Base-by-base conservation (phyloP, 768 basidiomycete species). In the Collybia nuda region DNA sequence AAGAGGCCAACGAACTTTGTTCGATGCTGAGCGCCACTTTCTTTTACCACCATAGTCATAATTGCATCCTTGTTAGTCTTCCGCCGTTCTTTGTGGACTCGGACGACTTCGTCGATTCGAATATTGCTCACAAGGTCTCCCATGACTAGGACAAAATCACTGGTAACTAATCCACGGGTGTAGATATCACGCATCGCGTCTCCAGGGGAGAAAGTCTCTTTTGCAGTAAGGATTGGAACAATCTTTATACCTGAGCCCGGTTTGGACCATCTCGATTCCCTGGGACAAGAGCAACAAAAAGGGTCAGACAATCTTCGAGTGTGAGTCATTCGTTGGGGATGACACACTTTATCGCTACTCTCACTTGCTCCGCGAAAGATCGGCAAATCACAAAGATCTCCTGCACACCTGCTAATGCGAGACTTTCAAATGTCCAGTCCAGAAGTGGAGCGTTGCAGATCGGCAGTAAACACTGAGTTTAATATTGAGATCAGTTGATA, bases 381-480 rank as follows among this genome's bases (percentile, higher is more conserved):
- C 91, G 83, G 65, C 94, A 95, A 59, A 98, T 85, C 40, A 99
- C 88, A 65, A 97, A 96, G 51, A 97, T 90, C 70, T 98, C 92
- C 65, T 95, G 91, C 29, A 99, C 93, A 47, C 93, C 93, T 28
- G 93, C 92, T n/a, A 97, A 76, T 23, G 92, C 86, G 29, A 99
- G 81, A 65, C 89, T 89, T 65, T 99, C 97, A 53, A 98, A 86
- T 2, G 97, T 98, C 94, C 96, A 98, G 59, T 93, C 91, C 28
- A 99, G 77, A 24, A 99, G 71, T 3, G 94, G 88, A 0, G 90
- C 88, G 68, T 98, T 98, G 71, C 94, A 94, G 57, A 98, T 81
- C 1, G 96, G 97, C 19, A 98, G 76, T 9, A 98, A 78, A 68
- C 92, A 95, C 92, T 95, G 37, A 53, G 57, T 37, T 59, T 55